Base-by-base conservation (phyloP, 2,329 filamentous ascomycete species). In the Beauveria caledonica region DNA sequence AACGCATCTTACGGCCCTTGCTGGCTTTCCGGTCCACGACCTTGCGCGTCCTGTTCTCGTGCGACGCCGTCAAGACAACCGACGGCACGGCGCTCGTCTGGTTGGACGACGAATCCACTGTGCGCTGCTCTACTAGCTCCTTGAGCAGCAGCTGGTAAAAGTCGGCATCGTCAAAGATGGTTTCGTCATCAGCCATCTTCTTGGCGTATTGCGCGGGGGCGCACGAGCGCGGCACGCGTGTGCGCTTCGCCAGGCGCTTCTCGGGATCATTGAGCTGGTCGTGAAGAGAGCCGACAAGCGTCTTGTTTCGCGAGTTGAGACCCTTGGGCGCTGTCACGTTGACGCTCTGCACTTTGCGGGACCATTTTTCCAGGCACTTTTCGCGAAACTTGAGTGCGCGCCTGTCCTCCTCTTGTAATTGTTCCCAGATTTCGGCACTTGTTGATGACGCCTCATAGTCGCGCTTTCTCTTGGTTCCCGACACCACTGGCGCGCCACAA, bases 141-240 rank as follows among this genome's bases (percentile, higher is more conserved):
- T 96, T 95, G 29, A 99, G 84, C 2, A 99, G 82, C 15, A 94
- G 78, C 71, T 96, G 91, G 76, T 99, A 99, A 73, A 97, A 97
- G 71, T 95, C 87, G 11, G 90, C 90, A 68, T 99, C 94, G 71
- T 97, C 93, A 76, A 94, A 99, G 66, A 96, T 86, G 21, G 78
- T 75, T 1, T 73, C 71, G 68, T 86, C 85, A 65, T 87, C 81
- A 10, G 76, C 73, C 25, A 85, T 68, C 68, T 83, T 82, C 64
- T 75, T 76, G 33, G 80, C 79, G 0, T 81, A 80, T 67, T 93
- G 89, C 0, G 84, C 75, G 0, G 89, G 89, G 0, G 89, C 89
- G 68, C 89, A 92, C 1, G 89, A 92, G 21, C 90, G 85, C 13
- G 89, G 87, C 0, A 85, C 85, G 49, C 83, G 84, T 0, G 88